These are phyloP conservation scores for Passiflora organensis DNA, from an alignment of 345 rosid genomes.

Conservation along the genomic window DNA sequence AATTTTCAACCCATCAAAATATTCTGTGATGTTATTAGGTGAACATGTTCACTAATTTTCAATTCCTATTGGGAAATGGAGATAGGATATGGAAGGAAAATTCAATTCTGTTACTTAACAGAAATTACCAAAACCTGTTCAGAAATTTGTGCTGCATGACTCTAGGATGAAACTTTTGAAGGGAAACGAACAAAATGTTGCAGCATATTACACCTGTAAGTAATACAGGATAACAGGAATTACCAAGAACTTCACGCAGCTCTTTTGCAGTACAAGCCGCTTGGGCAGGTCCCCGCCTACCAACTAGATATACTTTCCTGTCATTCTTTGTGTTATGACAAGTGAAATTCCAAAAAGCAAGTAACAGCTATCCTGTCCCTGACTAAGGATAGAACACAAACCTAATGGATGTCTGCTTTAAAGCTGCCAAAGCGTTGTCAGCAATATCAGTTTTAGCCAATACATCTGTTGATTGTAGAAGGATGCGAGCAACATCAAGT, in stretches of 20 bases:
- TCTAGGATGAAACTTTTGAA: neutral
- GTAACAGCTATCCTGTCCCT: conserved; percentile 5
- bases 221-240: conserved; percentile 2
- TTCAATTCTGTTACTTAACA: too few species aligned
- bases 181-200: neutral
- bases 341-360: neutral
- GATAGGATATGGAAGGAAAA: too few species aligned
- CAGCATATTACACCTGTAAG: neutral
- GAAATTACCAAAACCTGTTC: too few species aligned
- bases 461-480: conserved; percentile 64
- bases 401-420: conserved; percentile 78
- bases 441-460: conserved; percentile 86
- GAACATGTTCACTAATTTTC: too few species aligned
- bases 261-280: conserved; percentile 97
- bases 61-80: too few species aligned
- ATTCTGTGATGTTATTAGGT: too few species aligned
- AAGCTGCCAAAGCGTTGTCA: conserved; percentile 61
- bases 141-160: too few species aligned
- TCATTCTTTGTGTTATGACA: conserved; percentile 14
- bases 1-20: too few species aligned
- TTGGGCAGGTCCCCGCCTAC: conserved; percentile 96
- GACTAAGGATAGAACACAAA: conserved; percentile 18
- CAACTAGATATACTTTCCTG: conserved; percentile 84
- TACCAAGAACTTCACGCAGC: conserved; percentile 90
- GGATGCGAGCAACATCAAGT: conserved; percentile 85